Evolutionary conservation across 2,329 filamentous ascomycete genomes (phyloP), one percentile per base, ranked within the genome.

Genomic region (Arthrobotrys sphaeroides): DNA sequence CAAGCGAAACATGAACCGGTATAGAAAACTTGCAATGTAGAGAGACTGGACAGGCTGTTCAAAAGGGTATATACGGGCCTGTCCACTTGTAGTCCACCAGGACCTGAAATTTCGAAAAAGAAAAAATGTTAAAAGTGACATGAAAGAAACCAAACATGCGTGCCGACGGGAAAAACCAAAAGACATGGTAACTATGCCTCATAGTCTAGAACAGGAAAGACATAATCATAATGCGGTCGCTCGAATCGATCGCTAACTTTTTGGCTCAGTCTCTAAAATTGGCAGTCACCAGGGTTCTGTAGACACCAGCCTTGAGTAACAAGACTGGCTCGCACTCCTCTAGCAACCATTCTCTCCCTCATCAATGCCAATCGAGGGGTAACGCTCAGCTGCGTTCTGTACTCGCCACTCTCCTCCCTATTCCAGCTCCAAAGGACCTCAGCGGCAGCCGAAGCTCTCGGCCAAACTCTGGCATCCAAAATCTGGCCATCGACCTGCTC

Each of bases 391-490:
- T 92, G 90, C 77, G 88, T 91, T 61, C 92, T 85, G 82, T 93
- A 93, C 80, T 87, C 83, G 1, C 91, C 91, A 13, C 84, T 81
- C 1, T 84, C 86, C 80, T 94, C 91, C 73, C 87, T 86, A 65
- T 86, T 83, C 60, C 92, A 92, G 42, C 88, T 91, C 93, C 93
- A 96, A 51, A 94, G 85, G 0, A 94, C 88, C 83, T 96, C 93
- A 24, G 87, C 91, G 0, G 90, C 91, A 0, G 91, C 92, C 60
- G 87, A 87, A 0, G 88, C 88, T 4, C 93, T 86, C 5, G 93
- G 92, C 93, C 92, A 96, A 6, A 94, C 83, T 82, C 91, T 88
- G 36, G 84, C 84, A 83, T 96, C 92, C 12, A 96, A 81, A 81
- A 90, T 93, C n/a, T 88, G 84, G 2, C 88, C 83, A 82, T 97